phyloP scores from a whole-genome alignment of 176 grass and related monocot species.

The Guadua angustifolia region DNA sequence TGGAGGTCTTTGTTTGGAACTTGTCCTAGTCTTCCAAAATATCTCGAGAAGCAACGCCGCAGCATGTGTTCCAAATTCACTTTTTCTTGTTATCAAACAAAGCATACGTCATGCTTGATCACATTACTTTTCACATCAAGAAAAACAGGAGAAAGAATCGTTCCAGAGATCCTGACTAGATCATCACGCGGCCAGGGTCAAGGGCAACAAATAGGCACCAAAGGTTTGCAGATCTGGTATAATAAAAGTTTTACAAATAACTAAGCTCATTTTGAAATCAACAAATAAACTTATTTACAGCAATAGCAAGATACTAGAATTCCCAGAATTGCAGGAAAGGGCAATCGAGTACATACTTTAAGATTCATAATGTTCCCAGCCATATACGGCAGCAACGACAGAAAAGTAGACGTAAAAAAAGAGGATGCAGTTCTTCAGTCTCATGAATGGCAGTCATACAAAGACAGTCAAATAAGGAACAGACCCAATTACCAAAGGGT shows the following conservation, averaged over 20 bases:
- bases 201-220: not conserved
- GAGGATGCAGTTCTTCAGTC: not conserved
- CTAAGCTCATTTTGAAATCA: not conserved
- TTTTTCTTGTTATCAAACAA: not conserved
- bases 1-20: not conserved
- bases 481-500: constrained; percentile 37
- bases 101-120: not conserved
- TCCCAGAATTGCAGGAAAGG: not conserved
- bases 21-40: not conserved
- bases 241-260: not conserved
- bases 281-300: not conserved
- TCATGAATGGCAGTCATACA: constrained; percentile 47
- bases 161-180: not conserved
- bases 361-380: constrained; percentile 38
- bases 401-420: not conserved
- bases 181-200: not conserved
- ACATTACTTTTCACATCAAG: not conserved
- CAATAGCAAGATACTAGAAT: not conserved
- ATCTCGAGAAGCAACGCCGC: not conserved
- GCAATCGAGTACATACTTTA: not conserved
- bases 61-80: not conserved
- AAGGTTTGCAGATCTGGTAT: too few relatives aligned
- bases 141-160: not conserved
- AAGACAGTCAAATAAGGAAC: constrained; percentile 38
- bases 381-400: constrained; percentile 29